phyloP scores from a whole-genome alignment of 768 basidiomycete species.

The Kwoniella botswanensis region DNA sequence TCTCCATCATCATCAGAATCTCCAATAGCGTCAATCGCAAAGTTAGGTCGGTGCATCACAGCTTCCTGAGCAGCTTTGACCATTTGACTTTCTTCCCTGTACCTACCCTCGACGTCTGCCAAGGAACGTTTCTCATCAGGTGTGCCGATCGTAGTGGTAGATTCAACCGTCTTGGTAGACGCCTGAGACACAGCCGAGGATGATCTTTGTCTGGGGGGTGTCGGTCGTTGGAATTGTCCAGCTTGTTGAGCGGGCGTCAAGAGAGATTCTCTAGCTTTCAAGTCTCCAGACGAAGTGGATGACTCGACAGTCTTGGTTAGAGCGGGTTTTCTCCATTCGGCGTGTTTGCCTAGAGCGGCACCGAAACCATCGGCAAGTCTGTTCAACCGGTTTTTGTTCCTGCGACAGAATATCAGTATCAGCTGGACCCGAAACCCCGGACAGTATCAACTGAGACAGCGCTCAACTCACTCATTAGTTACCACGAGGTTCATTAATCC shows the following conservation, averaged over 20 bases:
- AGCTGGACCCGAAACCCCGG: too few species aligned
- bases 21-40: conserved; percentile 94
- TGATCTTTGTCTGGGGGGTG: conserved; percentile 25
- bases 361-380: conserved; percentile 92
- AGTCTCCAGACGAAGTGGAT: conserved; percentile 62
- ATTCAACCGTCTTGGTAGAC: conserved; percentile 40
- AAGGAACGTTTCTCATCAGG: conserved; percentile 63
- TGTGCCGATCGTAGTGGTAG: conserved; percentile 36
- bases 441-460: not conserved
- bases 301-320: conserved; percentile 79
- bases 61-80: conserved; percentile 78
- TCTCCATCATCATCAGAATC: conserved; percentile 78
- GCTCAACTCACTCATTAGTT: conserved; percentile 66
- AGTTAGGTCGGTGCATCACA: conserved; percentile 87
- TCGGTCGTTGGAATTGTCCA: conserved; percentile 19
- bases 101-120: conserved; percentile 46
- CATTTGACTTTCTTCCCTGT: conserved; percentile 62
- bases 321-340: conserved; percentile 66
- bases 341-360: conserved; percentile 89
- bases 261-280: conserved; percentile 83
- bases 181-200: conserved; percentile 53
- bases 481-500: conserved; percentile 89
- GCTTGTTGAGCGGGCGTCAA: conserved; percentile 64
- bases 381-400: conserved; percentile 90
- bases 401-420: conserved; percentile 7